phyloP scores from a whole-genome alignment of 177 flowering plant species.

The Telopea speciosissima region DNA sequence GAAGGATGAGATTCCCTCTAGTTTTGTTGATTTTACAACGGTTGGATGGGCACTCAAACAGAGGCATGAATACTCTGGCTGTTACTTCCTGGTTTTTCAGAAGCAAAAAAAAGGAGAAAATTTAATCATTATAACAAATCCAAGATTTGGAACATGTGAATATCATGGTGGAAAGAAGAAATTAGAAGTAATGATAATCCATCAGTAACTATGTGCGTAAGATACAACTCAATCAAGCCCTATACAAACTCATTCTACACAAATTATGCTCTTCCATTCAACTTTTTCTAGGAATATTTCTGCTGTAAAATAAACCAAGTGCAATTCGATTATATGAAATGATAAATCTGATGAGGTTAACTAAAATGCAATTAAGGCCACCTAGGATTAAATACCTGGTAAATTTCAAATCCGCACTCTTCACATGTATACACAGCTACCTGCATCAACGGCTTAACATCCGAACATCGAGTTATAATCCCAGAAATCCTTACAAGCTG shows the following conservation, averaged over 20 bases:
- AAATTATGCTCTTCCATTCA: no score
- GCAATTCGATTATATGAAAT: no score
- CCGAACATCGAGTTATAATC: conserved; percentile 94
- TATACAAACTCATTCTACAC: no score
- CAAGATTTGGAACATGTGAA: not conserved
- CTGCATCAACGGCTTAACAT: conserved; percentile 97
- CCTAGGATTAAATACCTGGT: conserved; percentile 58
- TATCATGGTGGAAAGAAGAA: no score
- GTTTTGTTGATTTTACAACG: conserved; percentile 59
- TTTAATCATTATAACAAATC: not conserved
- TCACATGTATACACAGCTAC: conserved; percentile 99
- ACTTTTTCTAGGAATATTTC: no score
- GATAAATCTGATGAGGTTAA: no score
- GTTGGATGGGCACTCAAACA: conserved; percentile 81
- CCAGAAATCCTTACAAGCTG: conserved; percentile 93
- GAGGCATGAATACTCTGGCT: conserved; percentile 91
- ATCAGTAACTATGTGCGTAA: not conserved
- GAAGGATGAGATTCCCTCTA: conserved; percentile 90
- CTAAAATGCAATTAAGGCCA: not conserved
- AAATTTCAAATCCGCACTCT: conserved; percentile 97
- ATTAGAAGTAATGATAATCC: not conserved
- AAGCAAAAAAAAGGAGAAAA: not conserved
- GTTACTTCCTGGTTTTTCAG: conserved; percentile 72
- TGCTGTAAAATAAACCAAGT: no score
- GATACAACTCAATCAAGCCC: no score